A percentile compares a stretch with the other conserved stretches of the same genome.
Conservation (phyloP, 768 basidiomycete genomes). For the Phlebiopsis flavidoalba region DNA sequence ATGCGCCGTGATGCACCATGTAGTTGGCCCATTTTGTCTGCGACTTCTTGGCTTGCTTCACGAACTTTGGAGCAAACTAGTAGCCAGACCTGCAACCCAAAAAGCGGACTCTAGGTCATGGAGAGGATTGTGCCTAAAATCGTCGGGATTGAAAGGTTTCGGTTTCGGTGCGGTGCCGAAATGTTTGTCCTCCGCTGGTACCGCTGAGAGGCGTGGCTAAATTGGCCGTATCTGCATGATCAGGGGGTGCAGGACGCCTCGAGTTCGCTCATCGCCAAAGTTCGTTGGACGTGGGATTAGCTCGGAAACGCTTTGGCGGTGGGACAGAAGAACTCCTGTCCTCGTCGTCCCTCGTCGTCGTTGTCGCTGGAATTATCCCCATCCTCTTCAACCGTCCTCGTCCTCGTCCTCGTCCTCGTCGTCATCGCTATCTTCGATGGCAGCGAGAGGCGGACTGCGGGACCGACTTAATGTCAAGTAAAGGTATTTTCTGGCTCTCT, state of each 20-base stretch:
- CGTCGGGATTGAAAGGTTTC: not conserved
- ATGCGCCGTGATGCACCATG: not conserved
- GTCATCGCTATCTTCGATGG: no score
- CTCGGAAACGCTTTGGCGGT: no score
- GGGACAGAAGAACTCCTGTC: no score
- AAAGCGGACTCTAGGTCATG: conserved; percentile 14
- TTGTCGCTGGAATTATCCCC: no score
- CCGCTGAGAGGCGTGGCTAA: not conserved
- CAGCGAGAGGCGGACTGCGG: not conserved
- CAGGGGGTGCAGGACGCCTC: no score
- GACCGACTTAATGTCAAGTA: not conserved
- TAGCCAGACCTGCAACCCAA: conserved; percentile 12
- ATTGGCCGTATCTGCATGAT: not conserved
- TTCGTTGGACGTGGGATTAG: no score
- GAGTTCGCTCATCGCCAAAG: no score
- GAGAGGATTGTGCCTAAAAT: conserved; percentile 3
- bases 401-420: no score
- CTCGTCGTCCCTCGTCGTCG: no score
- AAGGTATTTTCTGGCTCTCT: not conserved
- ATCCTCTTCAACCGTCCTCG: no score
- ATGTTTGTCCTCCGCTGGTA: not conserved
- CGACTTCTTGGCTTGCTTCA: not conserved
- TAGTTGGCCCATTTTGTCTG: not conserved
- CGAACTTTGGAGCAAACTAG: not conserved
- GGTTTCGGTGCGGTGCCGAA: not conserved